Percentiles rank a stretch among this genome's conserved stretches.
Conservation (phyloP, 306 rosid species). For the Ochetophila trinervis region DNA sequence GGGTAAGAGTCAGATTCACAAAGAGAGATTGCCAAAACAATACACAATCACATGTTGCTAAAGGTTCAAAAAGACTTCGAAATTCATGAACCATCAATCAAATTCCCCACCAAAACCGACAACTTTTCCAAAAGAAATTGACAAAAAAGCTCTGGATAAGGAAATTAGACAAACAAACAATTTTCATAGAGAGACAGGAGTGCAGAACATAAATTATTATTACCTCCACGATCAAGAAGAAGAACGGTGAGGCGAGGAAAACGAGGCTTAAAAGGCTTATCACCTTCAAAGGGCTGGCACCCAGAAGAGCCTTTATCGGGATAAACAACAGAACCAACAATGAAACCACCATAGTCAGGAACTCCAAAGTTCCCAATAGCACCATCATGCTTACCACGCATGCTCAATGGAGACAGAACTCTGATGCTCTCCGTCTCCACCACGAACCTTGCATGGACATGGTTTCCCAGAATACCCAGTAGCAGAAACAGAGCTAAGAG, state of each 20-base stretch:
- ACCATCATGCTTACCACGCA: slow-evolving; percentile 52
- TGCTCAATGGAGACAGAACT: slow-evolving; percentile 50
- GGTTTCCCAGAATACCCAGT: slow-evolving; percentile 7
- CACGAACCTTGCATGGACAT: slow-evolving; percentile 51
- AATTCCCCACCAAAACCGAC: background rate
- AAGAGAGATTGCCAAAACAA: slow-evolving; percentile 8
- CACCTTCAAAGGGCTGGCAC: slow-evolving; percentile 63
- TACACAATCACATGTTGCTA: background rate
- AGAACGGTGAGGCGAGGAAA: slow-evolving; percentile 46
- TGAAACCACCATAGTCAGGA: slow-evolving; percentile 83
- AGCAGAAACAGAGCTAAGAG: slow-evolving; percentile 7
- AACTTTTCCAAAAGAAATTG: background rate
- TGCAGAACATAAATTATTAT: background rate
- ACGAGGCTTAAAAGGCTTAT: slow-evolving; percentile 55
- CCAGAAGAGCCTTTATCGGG: slow-evolving; percentile 51
- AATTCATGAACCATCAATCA: background rate
- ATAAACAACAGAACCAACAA: slow-evolving; percentile 65
- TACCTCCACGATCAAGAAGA: slow-evolving; percentile 95
- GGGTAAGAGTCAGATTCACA: background rate
- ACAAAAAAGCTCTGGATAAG: too few relatives aligned
- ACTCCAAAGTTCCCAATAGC: slow-evolving; percentile 87
- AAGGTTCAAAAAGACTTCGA: too few relatives aligned
- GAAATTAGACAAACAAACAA: background rate
- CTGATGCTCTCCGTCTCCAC: slow-evolving; percentile 77
- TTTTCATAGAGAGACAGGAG: slow-evolving; percentile 14